Evolutionary conservation across 2,329 filamentous ascomycete species (phyloP), one percentile per base, ranked within the genome.

Genomic region (Amauroascus niger): DNA sequence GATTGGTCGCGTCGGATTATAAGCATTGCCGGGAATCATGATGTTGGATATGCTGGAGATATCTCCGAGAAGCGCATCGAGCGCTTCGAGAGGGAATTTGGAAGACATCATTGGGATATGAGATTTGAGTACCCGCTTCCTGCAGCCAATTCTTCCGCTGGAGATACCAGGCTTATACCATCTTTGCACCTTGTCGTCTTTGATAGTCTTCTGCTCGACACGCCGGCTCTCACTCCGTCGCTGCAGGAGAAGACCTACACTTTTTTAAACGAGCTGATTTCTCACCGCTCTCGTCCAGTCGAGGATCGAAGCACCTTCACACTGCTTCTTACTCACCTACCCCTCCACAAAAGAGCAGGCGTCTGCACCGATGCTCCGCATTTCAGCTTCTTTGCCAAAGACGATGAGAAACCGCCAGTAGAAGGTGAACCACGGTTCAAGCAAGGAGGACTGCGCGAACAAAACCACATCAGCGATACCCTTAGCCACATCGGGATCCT

Each of bases 31-130:
- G 93, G 93, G 1, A 98, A 98, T 65, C 93, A 98, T 66, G 93
- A 98, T 68, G 84, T 98, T 64, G 93, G 93, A 32, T 98, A 98
- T 67, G 88, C 90, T 0, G 93, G 93, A 2, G 93, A 98, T 68
- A 78, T 97, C 57, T 88, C 85, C 39, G 72, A 77, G n/a, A 76
- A 81, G 57, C 81, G 89, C 2, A 76, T 96, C 52, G 75, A 80
- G 26, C 80, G 93, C 1, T 98, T 97, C 65, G 89, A 95, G 70
- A 76, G 78, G 20, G 79, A 80, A 1, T 98, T 95, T 72, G 93
- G 93, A 54, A 87, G 83, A 59, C 82, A 87, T 16, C 95, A 97
- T 67, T 98, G 95, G 78, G 89, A 95, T 64, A 78, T 95, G 9
- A 80, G 84, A 32, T 82, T 97, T 81, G 65, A 67, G 67, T 85